phyloP scores from a whole-genome alignment of 768 basidiomycete genomes.

The Austroboletus eburneus region DNA sequence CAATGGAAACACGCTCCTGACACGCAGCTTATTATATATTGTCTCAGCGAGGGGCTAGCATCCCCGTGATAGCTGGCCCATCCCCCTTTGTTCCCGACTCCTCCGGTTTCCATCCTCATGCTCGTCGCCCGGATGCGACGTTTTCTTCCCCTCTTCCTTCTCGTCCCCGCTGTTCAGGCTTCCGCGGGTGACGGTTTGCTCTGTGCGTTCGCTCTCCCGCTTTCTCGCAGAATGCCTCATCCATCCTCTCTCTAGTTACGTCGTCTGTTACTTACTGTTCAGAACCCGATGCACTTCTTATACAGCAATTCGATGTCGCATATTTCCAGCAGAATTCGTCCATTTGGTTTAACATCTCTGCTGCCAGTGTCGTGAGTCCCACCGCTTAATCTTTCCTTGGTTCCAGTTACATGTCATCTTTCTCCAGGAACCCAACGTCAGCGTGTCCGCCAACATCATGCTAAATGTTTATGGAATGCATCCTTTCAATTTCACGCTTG shows the following conservation, averaged over 20 bases:
- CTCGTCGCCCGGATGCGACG: conserved; percentile 78
- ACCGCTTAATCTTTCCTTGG: not conserved
- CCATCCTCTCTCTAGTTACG: conserved; percentile 49
- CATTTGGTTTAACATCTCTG: conserved; percentile 79
- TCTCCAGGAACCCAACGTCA: conserved; percentile 64
- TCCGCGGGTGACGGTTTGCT: conserved; percentile 51
- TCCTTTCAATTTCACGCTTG: conserved; percentile 77
- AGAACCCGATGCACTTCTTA: conserved; percentile 73
- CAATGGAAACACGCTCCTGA: conserved; percentile 29
- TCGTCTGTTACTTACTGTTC: conserved; percentile 87
- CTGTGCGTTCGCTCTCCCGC: conserved; percentile 43
- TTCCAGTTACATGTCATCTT: conserved; percentile 13
- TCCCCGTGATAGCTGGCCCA: conserved; percentile 28
- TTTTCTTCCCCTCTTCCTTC: conserved; percentile 38
- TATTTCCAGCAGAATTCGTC: conserved; percentile 71
- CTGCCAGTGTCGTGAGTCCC: conserved; percentile 74
- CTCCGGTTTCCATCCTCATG: conserved; percentile 32
- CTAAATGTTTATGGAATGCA: conserved; percentile 86
- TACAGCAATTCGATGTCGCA: conserved; percentile 71
- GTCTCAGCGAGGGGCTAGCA: conserved; percentile 6
- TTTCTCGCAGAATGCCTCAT: conserved; percentile 3
- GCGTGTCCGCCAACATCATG: conserved; percentile 76
- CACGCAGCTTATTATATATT: conserved; percentile 30
- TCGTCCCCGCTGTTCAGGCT: conserved; percentile 37
- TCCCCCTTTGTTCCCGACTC: conserved; percentile 19